Evolutionary conservation across 768 basidiomycete genomes (phyloP).

Genomic region (Hygrophorus russula): DNA sequence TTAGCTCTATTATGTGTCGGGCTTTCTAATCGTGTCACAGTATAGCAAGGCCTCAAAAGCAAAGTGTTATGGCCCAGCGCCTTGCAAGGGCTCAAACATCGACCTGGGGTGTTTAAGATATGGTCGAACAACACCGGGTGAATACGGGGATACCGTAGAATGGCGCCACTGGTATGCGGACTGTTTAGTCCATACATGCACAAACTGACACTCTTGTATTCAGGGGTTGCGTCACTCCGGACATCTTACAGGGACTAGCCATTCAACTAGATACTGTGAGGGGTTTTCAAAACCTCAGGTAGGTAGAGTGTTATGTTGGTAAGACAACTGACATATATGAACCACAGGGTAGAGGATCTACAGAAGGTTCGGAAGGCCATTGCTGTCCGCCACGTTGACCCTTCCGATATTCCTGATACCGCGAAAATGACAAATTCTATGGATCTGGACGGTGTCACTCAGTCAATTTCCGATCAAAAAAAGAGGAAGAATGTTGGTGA

Average conservation of each 20-base stretch:
- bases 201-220: slow-evolving; percentile 4
- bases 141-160: slow-evolving; percentile 52
- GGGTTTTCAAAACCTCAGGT: slow-evolving; percentile 47
- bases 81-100: slow-evolving; percentile 48
- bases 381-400: slow-evolving; percentile 39
- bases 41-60: slow-evolving; percentile 64
- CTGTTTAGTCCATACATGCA: background rate
- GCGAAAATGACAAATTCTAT: slow-evolving; percentile 17
- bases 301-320: slow-evolving; percentile 9
- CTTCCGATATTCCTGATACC: slow-evolving; percentile 41
- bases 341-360: slow-evolving; percentile 45
- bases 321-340: background rate
- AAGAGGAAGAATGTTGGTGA: slow-evolving; percentile 33
- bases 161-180: slow-evolving; percentile 66
- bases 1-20: background rate
- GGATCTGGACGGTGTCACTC: slow-evolving; percentile 7
- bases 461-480: slow-evolving; percentile 20
- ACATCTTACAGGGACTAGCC: slow-evolving; percentile 42
- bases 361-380: slow-evolving; percentile 51
- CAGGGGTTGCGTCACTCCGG: slow-evolving; percentile 65
- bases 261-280: slow-evolving; percentile 28
- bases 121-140: slow-evolving; percentile 32
- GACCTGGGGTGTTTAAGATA: slow-evolving; percentile 54
- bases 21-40: slow-evolving; percentile 21
- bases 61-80: slow-evolving; percentile 52